Evolutionary conservation across 108 stramenopile species (phyloP).

Genomic region (Cyclotella choctawhatcheeana): DNA sequence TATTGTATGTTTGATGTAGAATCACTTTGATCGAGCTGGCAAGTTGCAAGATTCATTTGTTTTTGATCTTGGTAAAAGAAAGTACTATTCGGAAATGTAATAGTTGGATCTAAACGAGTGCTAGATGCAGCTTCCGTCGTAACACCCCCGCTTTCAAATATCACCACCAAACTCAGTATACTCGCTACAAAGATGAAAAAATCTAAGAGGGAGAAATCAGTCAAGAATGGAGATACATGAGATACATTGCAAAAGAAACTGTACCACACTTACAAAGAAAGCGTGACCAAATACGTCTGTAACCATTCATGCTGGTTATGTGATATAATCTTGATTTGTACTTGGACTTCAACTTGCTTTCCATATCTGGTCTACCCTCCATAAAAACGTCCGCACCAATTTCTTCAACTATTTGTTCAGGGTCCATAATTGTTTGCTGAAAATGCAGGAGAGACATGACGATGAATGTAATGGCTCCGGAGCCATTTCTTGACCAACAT

Average conservation of each 20-base stretch:
- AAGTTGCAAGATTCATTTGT: not conserved
- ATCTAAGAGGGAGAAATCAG: not conserved
- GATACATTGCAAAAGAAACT: not conserved
- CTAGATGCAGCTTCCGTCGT: not conserved
- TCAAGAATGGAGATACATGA: too few species aligned
- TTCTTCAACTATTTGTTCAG: not conserved
- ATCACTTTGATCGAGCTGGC: not conserved
- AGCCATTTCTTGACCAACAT: conserved; percentile 19
- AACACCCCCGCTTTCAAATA: not conserved
- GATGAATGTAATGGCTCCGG: conserved; percentile 25
- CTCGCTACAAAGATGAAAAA: too few species aligned
- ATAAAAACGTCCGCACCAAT: not conserved
- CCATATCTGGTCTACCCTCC: too few species aligned
- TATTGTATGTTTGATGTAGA: conserved; percentile 1
- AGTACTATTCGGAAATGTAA: not conserved
- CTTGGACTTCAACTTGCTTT: not conserved
- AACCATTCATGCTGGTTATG: not conserved
- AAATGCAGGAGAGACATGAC: conserved; percentile 12
- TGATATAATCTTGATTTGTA: not conserved
- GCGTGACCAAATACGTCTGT: not conserved
- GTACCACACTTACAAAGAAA: not conserved
- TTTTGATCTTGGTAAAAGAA: not conserved
- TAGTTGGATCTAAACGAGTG: not conserved
- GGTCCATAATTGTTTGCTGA: conserved; percentile 14
- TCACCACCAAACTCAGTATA: too few species aligned